These are phyloP conservation scores for Aphanomyces invadans DNA, from an alignment of 352 stramenopile genomes.

Conservation along the genomic window DNA sequence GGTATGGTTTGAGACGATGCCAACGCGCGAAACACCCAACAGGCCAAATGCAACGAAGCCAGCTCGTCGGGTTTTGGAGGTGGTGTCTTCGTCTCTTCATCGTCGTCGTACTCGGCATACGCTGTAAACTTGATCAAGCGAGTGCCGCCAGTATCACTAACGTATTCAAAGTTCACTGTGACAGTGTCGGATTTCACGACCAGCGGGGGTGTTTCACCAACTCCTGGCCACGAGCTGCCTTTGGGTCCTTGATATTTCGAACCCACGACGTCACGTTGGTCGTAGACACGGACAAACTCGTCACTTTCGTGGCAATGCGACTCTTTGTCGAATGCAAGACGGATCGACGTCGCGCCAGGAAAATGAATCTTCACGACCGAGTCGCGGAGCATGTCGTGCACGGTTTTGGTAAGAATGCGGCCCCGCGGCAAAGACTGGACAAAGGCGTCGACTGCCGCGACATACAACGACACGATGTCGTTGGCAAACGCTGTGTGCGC, in stretches of 20 bases:
- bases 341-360: not conserved
- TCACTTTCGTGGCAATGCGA: constrained; percentile 6
- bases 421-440: not conserved
- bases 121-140: constrained; percentile 12
- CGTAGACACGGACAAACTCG: constrained; percentile 11
- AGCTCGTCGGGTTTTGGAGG: not conserved
- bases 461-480: not conserved
- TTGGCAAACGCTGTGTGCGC: not conserved
- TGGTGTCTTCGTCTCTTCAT: not conserved
- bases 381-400: not conserved
- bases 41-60: not conserved
- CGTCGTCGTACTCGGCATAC: not conserved
- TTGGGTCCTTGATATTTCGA: constrained; percentile 8
- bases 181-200: constrained; percentile 21
- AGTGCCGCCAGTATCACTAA: constrained; percentile 25
- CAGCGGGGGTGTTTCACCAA: constrained; percentile 16
- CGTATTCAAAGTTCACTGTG: constrained; percentile 30
- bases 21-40: not conserved
- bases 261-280: not conserved
- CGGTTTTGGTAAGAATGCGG: not conserved
- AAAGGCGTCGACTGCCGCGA: not conserved
- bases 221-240: constrained; percentile 26
- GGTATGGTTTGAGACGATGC: not conserved
- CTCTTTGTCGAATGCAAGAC: constrained; percentile 10
- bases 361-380: constrained; percentile 8